Evolutionary conservation across 1,139 yeast genomes (phyloP), one percentile per base, ranked within the genome.

Genomic region (Kurtzmaniella quercitrusa): DNA sequence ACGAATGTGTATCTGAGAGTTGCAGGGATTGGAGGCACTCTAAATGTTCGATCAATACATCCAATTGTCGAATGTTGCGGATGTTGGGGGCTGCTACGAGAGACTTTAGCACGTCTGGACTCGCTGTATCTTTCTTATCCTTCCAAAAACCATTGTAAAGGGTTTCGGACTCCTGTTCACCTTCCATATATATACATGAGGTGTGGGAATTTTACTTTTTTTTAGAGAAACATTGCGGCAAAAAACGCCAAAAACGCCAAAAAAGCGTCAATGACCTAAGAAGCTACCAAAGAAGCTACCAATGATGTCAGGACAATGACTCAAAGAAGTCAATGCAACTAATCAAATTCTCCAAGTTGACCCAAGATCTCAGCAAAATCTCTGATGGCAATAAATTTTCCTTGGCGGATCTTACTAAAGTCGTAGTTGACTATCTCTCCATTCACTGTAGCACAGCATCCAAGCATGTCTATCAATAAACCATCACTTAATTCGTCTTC

Each of bases 321-420:
- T n/a, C n/a, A n/a, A n/a, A n/a, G n/a, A n/a, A n/a, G n/a, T n/a
- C n/a, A n/a, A n/a, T n/a, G n/a, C n/a, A n/a, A n/a, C n/a, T 37
- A 60, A 31, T 59, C 65, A 11, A 62, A 55, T 48, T 72, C 76
- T 1, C 77, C 77, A 15, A 72, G 47, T 31, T 59, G 62, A 1
- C 77, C 77, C 37, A 72, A 49, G 4, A 72, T 65, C 48, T 65
- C 73, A 1, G 74, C 77, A 58, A 73, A 72, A 45, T 70, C 77
- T 48, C 69, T 71, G 42, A 72, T 63, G 5, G 54, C 51, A 5
- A 72, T 59, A 41, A 55, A 55, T 3, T 68, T 52, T 0, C 73
- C 75, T 9, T 48, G 44, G 41, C 60, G 59, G 2, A 56, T 48
- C 42, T 57, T 59, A 16, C 58, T 50, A 17, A 64, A 58, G 45